phyloP scores from a whole-genome alignment of 1,284 basidiomycete species.

The Chiua sp. region DNA sequence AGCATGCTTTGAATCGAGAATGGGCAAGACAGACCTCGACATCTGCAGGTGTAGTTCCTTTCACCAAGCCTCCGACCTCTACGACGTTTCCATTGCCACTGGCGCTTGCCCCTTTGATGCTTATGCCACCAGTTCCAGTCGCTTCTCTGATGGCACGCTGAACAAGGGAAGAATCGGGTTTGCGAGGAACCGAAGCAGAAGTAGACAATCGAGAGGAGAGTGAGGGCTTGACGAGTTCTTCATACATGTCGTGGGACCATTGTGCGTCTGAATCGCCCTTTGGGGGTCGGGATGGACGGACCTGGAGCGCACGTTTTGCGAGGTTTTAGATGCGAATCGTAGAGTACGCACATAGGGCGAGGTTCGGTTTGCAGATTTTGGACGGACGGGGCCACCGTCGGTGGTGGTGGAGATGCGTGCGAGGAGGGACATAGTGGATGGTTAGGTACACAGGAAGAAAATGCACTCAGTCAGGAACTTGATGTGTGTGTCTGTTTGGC shows the following conservation, averaged over 20 bases:
- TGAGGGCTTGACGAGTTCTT: constrained; percentile 58
- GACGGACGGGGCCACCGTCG: constrained; percentile 59
- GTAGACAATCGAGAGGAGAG: constrained; percentile 63
- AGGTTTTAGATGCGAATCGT: constrained; percentile 32
- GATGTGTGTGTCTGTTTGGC: constrained; percentile 35
- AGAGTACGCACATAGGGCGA: constrained; percentile 72
- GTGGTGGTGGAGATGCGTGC: constrained; percentile 52
- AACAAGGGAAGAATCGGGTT: constrained; percentile 49
- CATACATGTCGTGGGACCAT: constrained; percentile 79
- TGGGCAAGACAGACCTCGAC: constrained; percentile 58
- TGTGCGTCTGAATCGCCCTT: constrained; percentile 69
- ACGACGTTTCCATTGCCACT: constrained; percentile 68
- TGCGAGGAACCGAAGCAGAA: constrained; percentile 41
- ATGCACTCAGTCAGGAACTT: neutral
- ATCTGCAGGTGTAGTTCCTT: constrained; percentile 83
- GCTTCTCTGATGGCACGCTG: constrained; percentile 63
- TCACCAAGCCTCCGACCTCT: constrained; percentile 75
- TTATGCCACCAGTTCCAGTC: constrained; percentile 48
- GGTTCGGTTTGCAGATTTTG: constrained; percentile 53
- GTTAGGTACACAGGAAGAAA: constrained; percentile 8
- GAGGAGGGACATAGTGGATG: constrained; percentile 55
- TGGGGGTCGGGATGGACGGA: constrained; percentile 47
- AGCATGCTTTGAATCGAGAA: neutral
- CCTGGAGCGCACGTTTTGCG: constrained; percentile 16
- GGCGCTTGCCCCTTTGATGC: constrained; percentile 76